Evolutionary conservation across 2,329 filamentous ascomycete species (phyloP), one percentile per base, ranked within the genome.

Genomic region (Chaetothyriales sp.): DNA sequence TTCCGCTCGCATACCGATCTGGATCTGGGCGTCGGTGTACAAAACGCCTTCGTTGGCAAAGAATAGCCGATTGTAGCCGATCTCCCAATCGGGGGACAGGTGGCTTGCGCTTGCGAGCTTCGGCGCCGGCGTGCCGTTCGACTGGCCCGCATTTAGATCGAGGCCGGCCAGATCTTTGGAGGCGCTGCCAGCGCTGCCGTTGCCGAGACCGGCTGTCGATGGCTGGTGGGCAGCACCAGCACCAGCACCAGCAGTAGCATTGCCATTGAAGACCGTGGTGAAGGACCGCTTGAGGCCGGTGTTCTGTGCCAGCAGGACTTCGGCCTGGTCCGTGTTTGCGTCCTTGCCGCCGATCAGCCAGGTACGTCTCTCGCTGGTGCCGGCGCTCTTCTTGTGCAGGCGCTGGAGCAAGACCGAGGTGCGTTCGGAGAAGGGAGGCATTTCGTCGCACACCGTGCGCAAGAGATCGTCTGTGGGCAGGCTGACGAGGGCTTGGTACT

Each of bases 321-420:
- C 89, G 51, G 81, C 77, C 44, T 80, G 74, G 62, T 94, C 87
- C 1, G 80, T 73, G 64, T 95, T 95, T 51, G 89, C 90, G 64
- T 93, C 88, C 70, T 95, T 95, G 53, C 88, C 90, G 55, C 90
- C 90, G n/a, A 96, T 86, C 22, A 95, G 83, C 92, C 92, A 98
- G 1, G 92, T 96, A 55, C 90, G 80, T 70, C 93, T 93, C 66
- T 98, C 92, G 64, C 86, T 94, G 12, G 87, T 92, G 54, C 84
- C 86, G 46, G 84, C 85, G 62, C 93, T 88, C 70, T 94, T 96
- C 68, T 95, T 88, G 68, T 98, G 90, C 47, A 98, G 75, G 52
- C 92, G 79, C 42, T 90, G 95, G 9, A 98, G 74, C 25, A 98
- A 73, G 1, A 92, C 90, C 4, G 92, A 96, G 52, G 94, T 83